Evolutionary conservation across 148 eudicot species (phyloP), one percentile per base, ranked within the genome.

Genomic region (Cornus florida): DNA sequence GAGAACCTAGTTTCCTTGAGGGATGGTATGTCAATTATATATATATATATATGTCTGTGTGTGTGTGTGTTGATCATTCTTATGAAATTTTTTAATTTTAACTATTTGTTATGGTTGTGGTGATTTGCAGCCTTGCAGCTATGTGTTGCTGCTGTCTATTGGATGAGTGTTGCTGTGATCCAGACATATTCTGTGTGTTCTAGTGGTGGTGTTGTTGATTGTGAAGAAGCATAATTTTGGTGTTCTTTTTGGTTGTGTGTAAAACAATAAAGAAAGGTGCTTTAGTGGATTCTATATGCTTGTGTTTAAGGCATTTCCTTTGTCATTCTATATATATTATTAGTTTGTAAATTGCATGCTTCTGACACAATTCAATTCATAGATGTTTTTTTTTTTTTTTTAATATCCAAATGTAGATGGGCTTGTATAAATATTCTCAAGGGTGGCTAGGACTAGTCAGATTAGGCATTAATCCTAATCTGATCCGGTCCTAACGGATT

Each of bases 131-230:
- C 53, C 80, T 84, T 4, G 86, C 86, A 7, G 83, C 83, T 10
- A 48, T 84, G 65, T 84, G 86, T 77, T 84, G 86, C 71, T 84
- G 86, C 32, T 84, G 83, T 78, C 56, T 84, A 3, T 20, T 77
- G 28, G 86, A 84, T 60, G 86, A 80, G 75, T 83, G 86, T 31
- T 84, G 86, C 64, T 71, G 69, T 78, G 81, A 78, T 59, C 81
- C 81, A 19, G 62, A 66, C 38, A 39, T 78, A 17, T 60, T 60
- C 16, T 60, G 20, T 60, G 65, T 60, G n/a, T 60, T 4, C 6
- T 60, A 20, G 14, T 6, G 2, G 22, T 16, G 16, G 57, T 50
- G 57, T 50, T 50, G 2, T 4, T 2, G 11, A 7, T 50, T 8
- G 13, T 50, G 57, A 50, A 50, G 3, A 9, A 50, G 2, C 2